phyloP scores from a whole-genome alignment of 2,329 filamentous ascomycete genomes.

The Epichloe aotearoae region DNA sequence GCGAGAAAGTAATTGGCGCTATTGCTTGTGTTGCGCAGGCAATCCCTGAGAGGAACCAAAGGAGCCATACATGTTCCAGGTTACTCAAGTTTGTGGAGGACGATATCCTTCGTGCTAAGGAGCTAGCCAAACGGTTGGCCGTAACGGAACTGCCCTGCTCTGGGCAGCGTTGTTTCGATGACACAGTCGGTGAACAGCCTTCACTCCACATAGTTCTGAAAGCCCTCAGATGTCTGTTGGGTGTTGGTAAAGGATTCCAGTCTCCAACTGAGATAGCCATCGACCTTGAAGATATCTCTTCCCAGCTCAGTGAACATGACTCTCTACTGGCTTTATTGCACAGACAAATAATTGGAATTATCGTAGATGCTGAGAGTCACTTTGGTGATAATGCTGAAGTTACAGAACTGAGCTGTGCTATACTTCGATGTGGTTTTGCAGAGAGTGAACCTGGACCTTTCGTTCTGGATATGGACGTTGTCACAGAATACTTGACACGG shows the following conservation, averaged over 20 bases:
- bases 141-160: conserved; percentile 12
- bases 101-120: conserved; percentile 30
- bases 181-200: conserved; percentile 27
- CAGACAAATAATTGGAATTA: conserved; percentile 30
- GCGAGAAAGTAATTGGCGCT: conserved; percentile 60
- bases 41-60: conserved; percentile 42
- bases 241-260: conserved; percentile 61
- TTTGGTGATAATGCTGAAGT: conserved; percentile 53
- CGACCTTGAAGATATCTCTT: conserved; percentile 45
- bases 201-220: conserved; percentile 35
- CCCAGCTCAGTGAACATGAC: neutral
- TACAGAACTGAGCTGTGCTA: conserved; percentile 56
- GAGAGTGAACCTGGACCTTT: conserved; percentile 65
- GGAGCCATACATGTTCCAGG: conserved; percentile 39
- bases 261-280: conserved; percentile 52
- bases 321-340: conserved; percentile 25
- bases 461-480: conserved; percentile 53
- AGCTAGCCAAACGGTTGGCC: conserved; percentile 9
- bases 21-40: conserved; percentile 68
- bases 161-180: conserved; percentile 14
- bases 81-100: conserved; percentile 48
- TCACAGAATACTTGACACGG: conserved; percentile 53
- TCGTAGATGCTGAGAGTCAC: conserved; percentile 32
- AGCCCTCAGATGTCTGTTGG: conserved; percentile 54
- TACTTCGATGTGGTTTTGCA: conserved; percentile 62